A percentile compares a stretch with the other conserved stretches of the same genome.
These are phyloP conservation scores for Xylariaceae sp. DNA, from an alignment of 2,329 filamentous ascomycete species.

Conservation along the genomic window DNA sequence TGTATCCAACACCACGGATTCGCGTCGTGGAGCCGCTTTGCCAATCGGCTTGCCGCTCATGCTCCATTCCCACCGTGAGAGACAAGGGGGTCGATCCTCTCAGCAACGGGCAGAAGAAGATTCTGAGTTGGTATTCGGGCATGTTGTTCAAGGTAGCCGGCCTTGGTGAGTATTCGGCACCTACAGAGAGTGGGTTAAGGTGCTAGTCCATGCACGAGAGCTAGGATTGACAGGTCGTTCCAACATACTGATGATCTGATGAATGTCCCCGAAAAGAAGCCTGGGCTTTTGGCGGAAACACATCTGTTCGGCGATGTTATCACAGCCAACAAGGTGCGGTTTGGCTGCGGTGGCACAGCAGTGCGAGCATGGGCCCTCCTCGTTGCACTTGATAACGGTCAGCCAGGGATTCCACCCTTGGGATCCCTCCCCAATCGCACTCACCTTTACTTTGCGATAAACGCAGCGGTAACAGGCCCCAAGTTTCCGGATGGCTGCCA, in stretches of 20 bases:
- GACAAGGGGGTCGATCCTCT: neutral
- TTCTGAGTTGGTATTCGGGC: neutral
- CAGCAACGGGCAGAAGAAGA: neutral
- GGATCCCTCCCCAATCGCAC: slow-evolving; percentile 22
- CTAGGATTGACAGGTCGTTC: neutral
- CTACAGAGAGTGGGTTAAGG: too few species aligned
- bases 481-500: slow-evolving; percentile 43
- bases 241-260: slow-evolving; percentile 10
- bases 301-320: slow-evolving; percentile 25
- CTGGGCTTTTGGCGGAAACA: slow-evolving; percentile 21
- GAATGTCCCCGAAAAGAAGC: slow-evolving; percentile 23
- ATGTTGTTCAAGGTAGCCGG: neutral
- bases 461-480: slow-evolving; percentile 45
- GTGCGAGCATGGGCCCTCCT: slow-evolving; percentile 32
- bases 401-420: slow-evolving; percentile 20
- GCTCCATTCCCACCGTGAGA: neutral
- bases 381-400: slow-evolving; percentile 30
- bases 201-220: too few species aligned
- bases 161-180: neutral
- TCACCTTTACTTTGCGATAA: slow-evolving; percentile 43
- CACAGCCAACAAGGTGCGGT: slow-evolving; percentile 5
- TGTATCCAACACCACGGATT: neutral
- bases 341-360: slow-evolving; percentile 24
- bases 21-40: too few species aligned
- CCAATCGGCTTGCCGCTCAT: neutral